phyloP scores from a whole-genome alignment of 2,329 filamentous ascomycete species.

The Lecanicillium sp. region DNA sequence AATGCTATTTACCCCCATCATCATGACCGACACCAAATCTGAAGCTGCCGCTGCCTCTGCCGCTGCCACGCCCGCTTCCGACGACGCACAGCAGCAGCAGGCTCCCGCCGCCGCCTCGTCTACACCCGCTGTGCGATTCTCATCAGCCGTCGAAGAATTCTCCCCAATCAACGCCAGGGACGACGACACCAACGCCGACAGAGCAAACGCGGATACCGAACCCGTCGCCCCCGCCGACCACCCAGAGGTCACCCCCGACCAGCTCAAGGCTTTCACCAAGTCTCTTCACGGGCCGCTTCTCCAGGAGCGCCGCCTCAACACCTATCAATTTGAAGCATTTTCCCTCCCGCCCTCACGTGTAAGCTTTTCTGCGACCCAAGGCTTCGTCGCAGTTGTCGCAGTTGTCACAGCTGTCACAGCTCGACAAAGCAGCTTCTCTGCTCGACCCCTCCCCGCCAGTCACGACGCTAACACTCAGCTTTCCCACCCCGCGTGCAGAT shows the following conservation, averaged over 20 bases:
- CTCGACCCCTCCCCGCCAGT: background rate
- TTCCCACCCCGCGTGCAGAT: slow-evolving; percentile 41
- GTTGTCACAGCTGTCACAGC: too few relatives aligned
- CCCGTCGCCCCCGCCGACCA: slow-evolving; percentile 26
- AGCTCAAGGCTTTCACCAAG: slow-evolving; percentile 65
- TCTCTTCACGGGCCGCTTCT: slow-evolving; percentile 68
- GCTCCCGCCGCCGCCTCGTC: slow-evolving; percentile 9
- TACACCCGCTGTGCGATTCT: slow-evolving; percentile 60
- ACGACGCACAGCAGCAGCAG: slow-evolving; percentile 19
- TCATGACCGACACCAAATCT: slow-evolving; percentile 12
- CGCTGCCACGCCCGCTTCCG: slow-evolving; percentile 9
- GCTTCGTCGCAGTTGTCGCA: too few relatives aligned
- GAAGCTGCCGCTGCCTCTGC: slow-evolving; percentile 10
- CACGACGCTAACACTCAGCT: background rate
- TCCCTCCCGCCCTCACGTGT: slow-evolving; percentile 81
- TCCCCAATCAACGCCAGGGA: slow-evolving; percentile 27
- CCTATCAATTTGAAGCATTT: slow-evolving; percentile 84
- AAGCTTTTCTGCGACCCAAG: slow-evolving; percentile 34
- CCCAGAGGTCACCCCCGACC: slow-evolving; percentile 47
- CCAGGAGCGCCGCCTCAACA: slow-evolving; percentile 76
- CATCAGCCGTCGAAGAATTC: slow-evolving; percentile 65
- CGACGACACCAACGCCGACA: slow-evolving; percentile 18
- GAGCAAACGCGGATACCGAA: slow-evolving; percentile 18
- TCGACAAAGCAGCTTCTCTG: background rate
- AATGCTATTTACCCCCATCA: slow-evolving; percentile 5